Evolutionary conservation across 345 rosid genomes (phyloP), one percentile per base, ranked within the genome.

Genomic region (Trapa bicornis): DNA sequence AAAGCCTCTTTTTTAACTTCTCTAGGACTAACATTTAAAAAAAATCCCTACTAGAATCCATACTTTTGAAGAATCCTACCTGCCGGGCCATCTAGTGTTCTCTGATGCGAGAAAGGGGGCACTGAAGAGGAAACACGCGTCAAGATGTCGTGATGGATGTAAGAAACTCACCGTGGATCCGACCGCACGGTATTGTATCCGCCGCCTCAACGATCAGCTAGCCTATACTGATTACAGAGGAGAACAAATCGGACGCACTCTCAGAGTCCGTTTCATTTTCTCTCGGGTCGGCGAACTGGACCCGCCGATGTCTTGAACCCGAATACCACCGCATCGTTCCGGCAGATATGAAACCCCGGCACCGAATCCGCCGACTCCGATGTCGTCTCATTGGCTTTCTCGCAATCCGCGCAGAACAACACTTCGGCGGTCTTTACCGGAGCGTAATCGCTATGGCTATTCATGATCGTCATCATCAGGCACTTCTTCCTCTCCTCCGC

Each of bases 201-300:
- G 54, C 54, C 54, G 54, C 54, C 17, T 50, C 54, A 3, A 12
- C n/a, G n/a, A 14, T n/a, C 22, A 50, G 54, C 54, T 14, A 50
- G 54, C 54, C 52, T 50, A 13, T 50, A 13, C 54, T 14, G 54
- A 13, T 14, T 6, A 50, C 14, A 16, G 54, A 3, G 43, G 43
- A 41, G 7, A 41, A 50, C 2, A 50, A 50, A 50, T 5, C n/a
- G 12, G 54, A 50, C 17, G 54, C 54, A 13, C 17, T 16, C 54
- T 50, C 54, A 17, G 54, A 10, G 54, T 13, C 54, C 54, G 54
- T 16, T 50, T 50, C 54, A 50, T 4, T 56, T 37, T 17, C 11
- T 57, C 15, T 63, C 73, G 68, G 88, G 91, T 38, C 88, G 85
- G 73, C 81, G 78, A 64, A 84, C 72, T 32, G 86, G 85, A 14